phyloP scores from a whole-genome alignment of 2,329 filamentous ascomycete genomes.

The Coniochaeta sp. region DNA sequence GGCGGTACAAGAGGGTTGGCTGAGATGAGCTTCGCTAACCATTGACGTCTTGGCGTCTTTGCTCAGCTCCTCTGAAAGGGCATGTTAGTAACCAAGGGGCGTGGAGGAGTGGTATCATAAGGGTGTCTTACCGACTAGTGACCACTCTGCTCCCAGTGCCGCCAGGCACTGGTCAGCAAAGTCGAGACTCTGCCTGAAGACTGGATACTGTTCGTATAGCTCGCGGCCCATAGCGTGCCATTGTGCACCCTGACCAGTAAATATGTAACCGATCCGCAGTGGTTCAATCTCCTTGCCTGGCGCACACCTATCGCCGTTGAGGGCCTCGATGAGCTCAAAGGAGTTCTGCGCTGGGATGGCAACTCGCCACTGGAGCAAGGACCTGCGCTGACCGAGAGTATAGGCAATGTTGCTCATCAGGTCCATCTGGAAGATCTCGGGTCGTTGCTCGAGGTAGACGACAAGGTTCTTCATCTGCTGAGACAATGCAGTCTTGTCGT shows the following conservation, averaged over 20 bases:
- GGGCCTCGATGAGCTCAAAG: conserved; percentile 34
- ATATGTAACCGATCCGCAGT: conserved; percentile 30
- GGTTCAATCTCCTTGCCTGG: conserved; percentile 29
- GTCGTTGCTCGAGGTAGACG: conserved; percentile 33
- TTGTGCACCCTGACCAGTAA: conserved; percentile 34
- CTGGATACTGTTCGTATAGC: conserved; percentile 28
- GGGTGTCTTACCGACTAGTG: conserved; percentile 18
- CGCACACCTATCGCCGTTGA: conserved; percentile 29
- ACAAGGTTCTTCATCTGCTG: conserved; percentile 30
- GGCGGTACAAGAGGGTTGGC: conserved; percentile 31
- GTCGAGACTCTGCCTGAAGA: conserved; percentile 26
- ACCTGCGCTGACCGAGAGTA: conserved; percentile 37
- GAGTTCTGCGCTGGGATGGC: conserved; percentile 35
- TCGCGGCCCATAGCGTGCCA: conserved; percentile 35
- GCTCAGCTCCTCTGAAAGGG: conserved; percentile 23
- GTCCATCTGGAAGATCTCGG: conserved; percentile 34
- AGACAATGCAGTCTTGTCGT: conserved; percentile 29
- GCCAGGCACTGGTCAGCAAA: conserved; percentile 24
- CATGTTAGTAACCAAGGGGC: conserved; percentile 11
- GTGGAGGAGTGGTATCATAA: not conserved
- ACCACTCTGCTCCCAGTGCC: conserved; percentile 25
- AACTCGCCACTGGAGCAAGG: conserved; percentile 34
- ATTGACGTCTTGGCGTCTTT: conserved; percentile 26
- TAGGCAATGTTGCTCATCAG: conserved; percentile 40
- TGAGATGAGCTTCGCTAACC: conserved; percentile 29